These are phyloP conservation scores for Tausonia pullulans DNA, from an alignment of 1,284 basidiomycete species.

Conservation along the genomic window DNA sequence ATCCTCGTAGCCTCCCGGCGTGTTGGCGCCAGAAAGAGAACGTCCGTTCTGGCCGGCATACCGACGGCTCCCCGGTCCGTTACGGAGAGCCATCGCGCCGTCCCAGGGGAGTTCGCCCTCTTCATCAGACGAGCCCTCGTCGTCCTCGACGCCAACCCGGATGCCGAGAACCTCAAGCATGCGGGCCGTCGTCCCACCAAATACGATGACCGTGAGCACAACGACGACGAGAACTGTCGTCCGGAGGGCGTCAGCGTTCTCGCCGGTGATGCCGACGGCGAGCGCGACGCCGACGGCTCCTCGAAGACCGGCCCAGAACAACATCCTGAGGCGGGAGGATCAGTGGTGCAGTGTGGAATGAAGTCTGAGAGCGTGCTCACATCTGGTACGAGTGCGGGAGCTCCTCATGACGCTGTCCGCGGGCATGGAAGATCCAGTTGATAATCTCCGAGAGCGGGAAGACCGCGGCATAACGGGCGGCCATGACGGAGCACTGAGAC, in stretches of 20 bases:
- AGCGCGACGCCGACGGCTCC: conserved; percentile 92
- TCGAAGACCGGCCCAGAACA: conserved; percentile 95
- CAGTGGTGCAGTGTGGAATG: background rate
- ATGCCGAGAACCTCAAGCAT: conserved; percentile 99
- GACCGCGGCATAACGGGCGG: conserved; percentile 89
- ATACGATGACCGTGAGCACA: conserved; percentile 86
- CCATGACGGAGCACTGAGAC: conserved; percentile 66
- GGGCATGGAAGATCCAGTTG: conserved; percentile 75
- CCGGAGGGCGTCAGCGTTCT: conserved; percentile 78
- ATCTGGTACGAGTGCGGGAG: conserved; percentile 91
- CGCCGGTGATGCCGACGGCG: conserved; percentile 85
- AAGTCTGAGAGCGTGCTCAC: conserved; percentile 33
- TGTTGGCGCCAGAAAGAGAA: background rate
- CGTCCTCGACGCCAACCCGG: conserved; percentile 87
- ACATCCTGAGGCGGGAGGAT: conserved; percentile 39
- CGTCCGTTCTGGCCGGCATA: conserved; percentile 29
- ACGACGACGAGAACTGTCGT: conserved; percentile 94
- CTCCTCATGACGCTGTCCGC: conserved; percentile 74
- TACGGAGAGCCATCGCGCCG: conserved; percentile 7
- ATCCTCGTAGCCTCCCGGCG: conserved; percentile 25
- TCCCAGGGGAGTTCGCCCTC: conserved; percentile 44
- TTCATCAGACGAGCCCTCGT: conserved; percentile 65
- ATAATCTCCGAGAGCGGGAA: conserved; percentile 94
- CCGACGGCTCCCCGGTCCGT: conserved; percentile 27
- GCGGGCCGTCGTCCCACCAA: conserved; percentile 89